Conservation (phyloP, 768 basidiomycete species). For the Daedaleopsis nitida region DNA sequence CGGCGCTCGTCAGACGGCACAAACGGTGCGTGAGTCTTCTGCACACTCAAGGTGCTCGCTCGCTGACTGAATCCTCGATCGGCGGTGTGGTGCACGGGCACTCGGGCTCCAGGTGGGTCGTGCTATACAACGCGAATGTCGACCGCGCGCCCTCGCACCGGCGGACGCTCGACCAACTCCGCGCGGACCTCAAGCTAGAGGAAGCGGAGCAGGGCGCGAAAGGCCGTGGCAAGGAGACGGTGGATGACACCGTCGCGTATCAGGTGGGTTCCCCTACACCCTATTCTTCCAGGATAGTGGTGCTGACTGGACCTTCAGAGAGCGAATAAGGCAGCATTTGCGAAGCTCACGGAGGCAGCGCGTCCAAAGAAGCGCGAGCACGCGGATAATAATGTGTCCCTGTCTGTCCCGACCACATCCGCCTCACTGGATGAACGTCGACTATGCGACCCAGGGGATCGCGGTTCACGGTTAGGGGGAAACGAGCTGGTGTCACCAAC, state of each 20-base stretch:
- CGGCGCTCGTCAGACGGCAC: constrained; percentile 56
- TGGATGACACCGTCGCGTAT: constrained; percentile 32
- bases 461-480: too few relatives aligned
- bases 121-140: constrained; percentile 70
- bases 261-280: constrained; percentile 20
- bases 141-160: constrained; percentile 52
- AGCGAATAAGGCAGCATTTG: constrained; percentile 35
- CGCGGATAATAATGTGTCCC: not conserved
- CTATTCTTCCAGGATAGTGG: not conserved
- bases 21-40: constrained; percentile 45
- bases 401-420: not conserved
- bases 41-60: not conserved
- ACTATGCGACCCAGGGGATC: not conserved
- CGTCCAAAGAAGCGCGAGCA: constrained; percentile 23
- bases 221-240: constrained; percentile 36
- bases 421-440: not conserved
- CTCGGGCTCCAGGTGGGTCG: constrained; percentile 57
- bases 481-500: not conserved
- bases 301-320: constrained; percentile 14
- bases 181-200: constrained; percentile 61
- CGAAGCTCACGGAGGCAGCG: constrained; percentile 36
- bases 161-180: constrained; percentile 48
- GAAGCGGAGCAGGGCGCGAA: constrained; percentile 35
- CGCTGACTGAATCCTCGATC: not conserved
- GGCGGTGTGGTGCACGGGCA: not conserved